A percentile compares a stretch with the other conserved stretches of the same genome.
phyloP scores from a whole-genome alignment of 495 filamentous ascomycete species.

The Trypethelium eluteriae region DNA sequence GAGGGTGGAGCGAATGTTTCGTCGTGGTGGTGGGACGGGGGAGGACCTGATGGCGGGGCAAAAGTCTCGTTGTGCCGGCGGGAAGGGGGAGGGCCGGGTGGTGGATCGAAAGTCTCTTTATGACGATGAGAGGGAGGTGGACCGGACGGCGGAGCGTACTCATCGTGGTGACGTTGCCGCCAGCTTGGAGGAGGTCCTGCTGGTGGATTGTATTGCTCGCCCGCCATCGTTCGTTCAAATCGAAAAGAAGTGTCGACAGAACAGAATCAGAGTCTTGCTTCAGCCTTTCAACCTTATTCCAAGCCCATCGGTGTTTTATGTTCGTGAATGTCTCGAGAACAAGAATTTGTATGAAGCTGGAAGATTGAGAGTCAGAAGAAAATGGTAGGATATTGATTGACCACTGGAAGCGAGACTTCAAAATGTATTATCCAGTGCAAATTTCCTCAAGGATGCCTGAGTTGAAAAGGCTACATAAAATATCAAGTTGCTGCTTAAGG shows the following conservation, averaged over 20 bases:
- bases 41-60: slow-evolving; percentile 41
- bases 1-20: not conserved
- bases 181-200: slow-evolving; percentile 17
- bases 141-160: slow-evolving; percentile 25
- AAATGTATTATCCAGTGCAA: too few species aligned
- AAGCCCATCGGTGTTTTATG: too few species aligned
- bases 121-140: slow-evolving; percentile 24
- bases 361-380: too few species aligned
- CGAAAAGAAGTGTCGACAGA: not conserved
- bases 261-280: not conserved
- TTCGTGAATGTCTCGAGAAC: too few species aligned
- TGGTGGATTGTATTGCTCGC: slow-evolving; percentile 20
- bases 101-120: slow-evolving; percentile 16
- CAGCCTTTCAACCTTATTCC: not conserved
- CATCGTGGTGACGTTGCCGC: slow-evolving; percentile 5
- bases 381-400: too few species aligned
- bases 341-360: too few species aligned
- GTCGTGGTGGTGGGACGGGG: slow-evolving; percentile 29
- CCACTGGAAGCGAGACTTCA: too few species aligned
- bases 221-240: not conserved
- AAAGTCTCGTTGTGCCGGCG: slow-evolving; percentile 19
- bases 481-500: too few species aligned
- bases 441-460: too few species aligned
- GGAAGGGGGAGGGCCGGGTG: slow-evolving; percentile 27
- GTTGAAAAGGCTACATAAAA: too few species aligned